Evolutionary conservation across 2,329 filamentous ascomycete genomes (phyloP), one percentile per base, ranked within the genome.

Genomic region (Penicillium sp.): DNA sequence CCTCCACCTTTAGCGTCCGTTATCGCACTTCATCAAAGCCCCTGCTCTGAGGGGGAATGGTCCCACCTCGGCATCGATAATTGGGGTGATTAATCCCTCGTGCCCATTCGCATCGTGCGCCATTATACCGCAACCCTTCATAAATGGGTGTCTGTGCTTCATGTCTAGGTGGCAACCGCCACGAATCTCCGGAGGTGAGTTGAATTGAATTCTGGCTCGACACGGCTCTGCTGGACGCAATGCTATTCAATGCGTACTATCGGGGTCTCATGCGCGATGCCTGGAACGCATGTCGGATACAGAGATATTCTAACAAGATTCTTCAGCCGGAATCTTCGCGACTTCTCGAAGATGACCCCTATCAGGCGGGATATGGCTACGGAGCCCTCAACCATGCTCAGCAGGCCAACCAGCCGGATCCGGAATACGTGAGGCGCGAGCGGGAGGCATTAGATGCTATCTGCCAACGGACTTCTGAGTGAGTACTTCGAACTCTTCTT

Each of bases 401-500:
- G 15, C 71, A 73, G 36, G 58, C 60, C 24, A 68, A 68, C 49
- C 70, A 75, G 28, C 69, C 72, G 4, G 74, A 77, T 60, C 66
- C 73, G 6, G 73, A 76, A 56, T 70, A 70, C 51, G 55, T 74
- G 54, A 74, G 70, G 54, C 72, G 73, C 33, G 75, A 77, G 56
- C 64, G 74, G 39, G 75, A 77, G 59, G 74, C 74, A 7, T 60
- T 77, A 38, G 74, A 77, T 54, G 71, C 73, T 4, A 77, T 77
- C 55, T 76, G 75, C 59, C 75, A 77, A 57, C 67, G 71, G 44
- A 71, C 74, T 48, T 77, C 75, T n/a, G 75, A 77, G 75, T 77
- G 55, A 67, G 71, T 64, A 34, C 15, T 16, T 18, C 29, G n/a
- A 9, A 21, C 8, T n/a, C n/a, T 2, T 39, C 36, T 13, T 21